A percentile compares a stretch with the other conserved stretches of the same genome.
phyloP scores from a whole-genome alignment of 208 protist species.

The Leishmania tarentolae region DNA sequence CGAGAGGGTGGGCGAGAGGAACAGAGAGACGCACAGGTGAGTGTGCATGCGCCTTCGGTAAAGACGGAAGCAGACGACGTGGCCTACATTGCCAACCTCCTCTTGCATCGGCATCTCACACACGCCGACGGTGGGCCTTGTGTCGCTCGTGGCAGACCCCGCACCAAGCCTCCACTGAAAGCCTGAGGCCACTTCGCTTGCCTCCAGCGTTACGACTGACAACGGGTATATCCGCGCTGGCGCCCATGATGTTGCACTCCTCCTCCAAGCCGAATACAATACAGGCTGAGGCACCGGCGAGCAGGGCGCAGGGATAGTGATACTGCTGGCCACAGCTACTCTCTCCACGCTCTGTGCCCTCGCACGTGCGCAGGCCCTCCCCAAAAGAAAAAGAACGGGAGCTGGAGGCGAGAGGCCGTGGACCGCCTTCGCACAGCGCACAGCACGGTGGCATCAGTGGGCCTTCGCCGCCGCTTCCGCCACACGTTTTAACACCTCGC shows the following conservation, averaged over 20 bases:
- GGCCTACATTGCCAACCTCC: not conserved
- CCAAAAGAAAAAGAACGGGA: conserved; percentile 2
- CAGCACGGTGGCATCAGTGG: conserved; percentile 1
- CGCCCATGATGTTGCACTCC: conserved; percentile 7
- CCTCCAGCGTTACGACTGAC: conserved; percentile 1
- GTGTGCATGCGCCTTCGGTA: not conserved
- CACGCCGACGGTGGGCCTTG: conserved; percentile 4
- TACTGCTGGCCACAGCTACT: conserved; percentile 38
- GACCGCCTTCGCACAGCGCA: conserved; percentile 9
- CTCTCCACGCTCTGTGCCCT: conserved; percentile 10
- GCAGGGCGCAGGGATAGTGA: conserved; percentile 76
- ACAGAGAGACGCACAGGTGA: not conserved
- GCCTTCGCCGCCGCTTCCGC: not conserved
- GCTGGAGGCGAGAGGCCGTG: not conserved
- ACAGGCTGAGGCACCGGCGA: conserved; percentile 63
- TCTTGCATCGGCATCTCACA: not conserved
- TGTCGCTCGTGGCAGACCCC: conserved; percentile 38
- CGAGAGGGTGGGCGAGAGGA: not conserved
- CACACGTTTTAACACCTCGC: not conserved
- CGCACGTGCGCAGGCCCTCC: conserved; percentile 18
- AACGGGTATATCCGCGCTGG: not conserved
- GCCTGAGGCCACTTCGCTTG: not conserved
- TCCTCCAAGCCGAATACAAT: conserved; percentile 57
- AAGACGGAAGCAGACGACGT: not conserved
- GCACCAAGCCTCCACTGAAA: conserved; percentile 62